These are phyloP conservation scores for Ganoderma multipileum DNA, from an alignment of 1,284 basidiomycete species.

Conservation along the genomic window DNA sequence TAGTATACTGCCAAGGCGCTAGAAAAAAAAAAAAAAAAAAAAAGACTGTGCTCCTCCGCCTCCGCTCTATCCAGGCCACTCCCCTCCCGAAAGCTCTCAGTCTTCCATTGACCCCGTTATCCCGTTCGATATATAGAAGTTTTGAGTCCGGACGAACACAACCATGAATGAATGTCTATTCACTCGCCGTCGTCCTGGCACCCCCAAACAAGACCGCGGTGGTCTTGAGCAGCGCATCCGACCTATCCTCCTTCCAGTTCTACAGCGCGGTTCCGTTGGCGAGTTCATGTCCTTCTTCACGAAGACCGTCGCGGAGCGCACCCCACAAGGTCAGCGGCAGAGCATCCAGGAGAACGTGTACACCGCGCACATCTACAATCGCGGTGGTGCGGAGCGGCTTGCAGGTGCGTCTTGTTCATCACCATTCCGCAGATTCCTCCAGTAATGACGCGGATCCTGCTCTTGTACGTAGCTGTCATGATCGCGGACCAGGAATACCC, in stretches of 20 bases:
- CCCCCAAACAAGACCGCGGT: constrained; percentile 65
- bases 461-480: constrained; percentile 73
- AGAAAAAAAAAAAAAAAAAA: background rate
- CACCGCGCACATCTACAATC: constrained; percentile 92
- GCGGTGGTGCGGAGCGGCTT: constrained; percentile 80
- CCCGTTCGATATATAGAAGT: background rate
- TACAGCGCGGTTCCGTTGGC: constrained; percentile 87
- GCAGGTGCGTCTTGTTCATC: constrained; percentile 62
- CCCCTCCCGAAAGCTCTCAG: background rate
- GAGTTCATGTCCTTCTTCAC: constrained; percentile 94
- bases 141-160: background rate
- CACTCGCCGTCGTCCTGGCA: constrained; percentile 66
- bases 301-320: constrained; percentile 93
- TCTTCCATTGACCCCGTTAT: background rate
- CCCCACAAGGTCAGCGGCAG: constrained; percentile 86
- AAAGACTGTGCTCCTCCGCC: background rate
- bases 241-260: constrained; percentile 93
- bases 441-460: background rate
- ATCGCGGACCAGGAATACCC: constrained; percentile 98
- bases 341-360: constrained; percentile 96
- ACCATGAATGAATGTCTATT: constrained; percentile 81
- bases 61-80: background rate
- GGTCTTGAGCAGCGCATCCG: constrained; percentile 77
- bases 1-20: too few relatives aligned
- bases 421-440: background rate